Evolutionary conservation across 352 stramenopile species (phyloP).

Genomic region (Phytopythium aichiense): DNA sequence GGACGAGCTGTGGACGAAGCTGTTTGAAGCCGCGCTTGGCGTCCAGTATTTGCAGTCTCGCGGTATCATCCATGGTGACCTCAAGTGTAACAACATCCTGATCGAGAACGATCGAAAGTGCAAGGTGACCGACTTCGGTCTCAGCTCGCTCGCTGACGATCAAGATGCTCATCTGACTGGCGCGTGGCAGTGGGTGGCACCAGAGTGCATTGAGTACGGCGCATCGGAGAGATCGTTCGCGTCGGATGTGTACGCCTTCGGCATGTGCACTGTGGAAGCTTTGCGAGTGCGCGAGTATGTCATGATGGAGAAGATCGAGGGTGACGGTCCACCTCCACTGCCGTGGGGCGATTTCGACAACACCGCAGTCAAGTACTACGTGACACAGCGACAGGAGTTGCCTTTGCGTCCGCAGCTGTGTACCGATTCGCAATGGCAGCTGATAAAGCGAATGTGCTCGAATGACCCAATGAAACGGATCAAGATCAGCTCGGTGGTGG

Average conservation of each 20-base stretch:
- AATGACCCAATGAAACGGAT: not conserved
- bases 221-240: not conserved
- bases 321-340: not conserved
- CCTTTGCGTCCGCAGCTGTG: not conserved
- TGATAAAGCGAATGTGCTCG: not conserved
- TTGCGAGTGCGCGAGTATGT: not conserved
- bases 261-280: not conserved
- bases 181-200: not conserved
- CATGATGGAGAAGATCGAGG: not conserved
- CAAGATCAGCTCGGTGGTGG: not conserved
- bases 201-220: not conserved
- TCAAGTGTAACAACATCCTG: conserved; percentile 14
- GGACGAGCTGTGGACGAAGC: conserved; percentile 11
- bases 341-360: not conserved
- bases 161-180: conserved; percentile 7
- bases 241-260: not conserved
- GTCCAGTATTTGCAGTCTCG: conserved; percentile 42
- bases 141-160: not conserved
- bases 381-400: not conserved
- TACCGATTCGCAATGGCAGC: not conserved
- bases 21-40: conserved; percentile 28
- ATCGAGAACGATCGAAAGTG: not conserved
- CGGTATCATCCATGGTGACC: conserved; percentile 60
- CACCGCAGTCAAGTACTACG: not conserved
- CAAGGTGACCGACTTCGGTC: conserved; percentile 9